Evolutionary conservation across 1,139 yeast species (phyloP), one percentile per base, ranked within the genome.

Genomic region (Saccharomyces hybrid): DNA sequence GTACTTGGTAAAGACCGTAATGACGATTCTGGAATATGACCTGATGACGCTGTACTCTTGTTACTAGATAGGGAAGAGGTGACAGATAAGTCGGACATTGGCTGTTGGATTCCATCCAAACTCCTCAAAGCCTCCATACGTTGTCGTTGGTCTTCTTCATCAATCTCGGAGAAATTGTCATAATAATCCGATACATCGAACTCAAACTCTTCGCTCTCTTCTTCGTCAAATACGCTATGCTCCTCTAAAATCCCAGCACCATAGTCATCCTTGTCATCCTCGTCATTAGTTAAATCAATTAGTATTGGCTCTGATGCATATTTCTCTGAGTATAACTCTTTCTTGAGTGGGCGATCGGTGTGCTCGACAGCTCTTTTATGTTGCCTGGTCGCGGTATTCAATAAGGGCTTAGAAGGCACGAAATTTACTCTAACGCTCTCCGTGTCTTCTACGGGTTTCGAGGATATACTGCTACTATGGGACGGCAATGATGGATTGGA

Each of bases 151-250:
- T 63, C 65, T 52, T 60, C 58, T n/a, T 61, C 63, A 8, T 55
- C 57, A 8, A 51, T 54, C 32, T 61, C 64, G 49, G 62, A 34
- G 53, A 60, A 63, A 34, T 60, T 59, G 26, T 59, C 60, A 48
- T 60, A 65, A 41, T 57, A 61, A 52, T 60, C 61, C 7, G 63
- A 63, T 5, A 61, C 57, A 49, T 62, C 64, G 44, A 62, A 64
- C 8, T 59, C 51, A 26, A 50, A 52, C n/a, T 55, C 54, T 14
- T 56, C 52, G 91, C 78, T 54, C 83, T 80, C 0, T 93, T 83
- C 54, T 83, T 82, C 95, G 90, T 88, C 42, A 41, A 41, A 42
- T 26, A 42, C 26, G 16, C n/a, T 9, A 5, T 42, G 13, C 47
- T 42, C 47, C 28, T 42, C n/a, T 42, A 42, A 11, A 31, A 31